Evolutionary conservation across 1,284 basidiomycete genomes (phyloP).

Genomic region (Ustilago crameri): DNA sequence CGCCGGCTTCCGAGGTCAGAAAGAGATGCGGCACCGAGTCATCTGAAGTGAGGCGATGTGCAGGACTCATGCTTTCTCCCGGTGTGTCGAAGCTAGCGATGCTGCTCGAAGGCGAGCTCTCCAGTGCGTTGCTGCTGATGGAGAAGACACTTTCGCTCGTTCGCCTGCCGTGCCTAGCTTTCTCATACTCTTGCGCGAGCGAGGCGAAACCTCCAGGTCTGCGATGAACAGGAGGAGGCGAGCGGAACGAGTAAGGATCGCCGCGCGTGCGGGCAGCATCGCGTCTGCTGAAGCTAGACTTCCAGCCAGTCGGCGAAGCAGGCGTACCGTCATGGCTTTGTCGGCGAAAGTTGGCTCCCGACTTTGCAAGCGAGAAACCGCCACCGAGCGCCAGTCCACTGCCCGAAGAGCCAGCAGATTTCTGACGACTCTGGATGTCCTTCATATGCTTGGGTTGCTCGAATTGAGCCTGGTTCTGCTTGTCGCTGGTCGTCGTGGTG

Average conservation of each 20-base stretch:
- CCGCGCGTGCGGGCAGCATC: conserved; percentile 10
- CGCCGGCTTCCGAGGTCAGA: neutral
- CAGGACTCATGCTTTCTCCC: neutral
- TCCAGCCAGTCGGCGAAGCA: conserved; percentile 3
- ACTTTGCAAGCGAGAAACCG: conserved; percentile 47
- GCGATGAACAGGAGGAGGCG: conserved; percentile 38
- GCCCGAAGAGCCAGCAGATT: conserved; percentile 4
- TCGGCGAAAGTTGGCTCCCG: conserved; percentile 36
- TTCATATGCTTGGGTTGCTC: conserved; percentile 41
- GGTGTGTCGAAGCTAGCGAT: conserved; percentile 26
- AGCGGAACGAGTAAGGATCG: conserved; percentile 17
- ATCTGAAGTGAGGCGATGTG: neutral
- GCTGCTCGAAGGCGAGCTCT: conserved; percentile 39
- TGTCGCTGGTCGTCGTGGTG: conserved; percentile 3
- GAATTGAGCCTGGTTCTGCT: conserved; percentile 6
- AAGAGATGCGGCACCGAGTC: conserved; percentile 1
- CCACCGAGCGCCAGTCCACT: conserved; percentile 43
- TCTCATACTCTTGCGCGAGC: conserved; percentile 45
- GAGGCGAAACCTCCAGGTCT: conserved; percentile 46
- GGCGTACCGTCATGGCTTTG: conserved; percentile 22
- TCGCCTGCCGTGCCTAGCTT: conserved; percentile 20
- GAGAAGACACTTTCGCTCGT: conserved; percentile 32
- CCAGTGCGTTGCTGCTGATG: conserved; percentile 37
- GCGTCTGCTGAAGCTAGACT: conserved; percentile 19
- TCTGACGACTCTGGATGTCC: conserved; percentile 23